Conservation (phyloP, 768 basidiomycete species). For the Trametopsis cervina region DNA sequence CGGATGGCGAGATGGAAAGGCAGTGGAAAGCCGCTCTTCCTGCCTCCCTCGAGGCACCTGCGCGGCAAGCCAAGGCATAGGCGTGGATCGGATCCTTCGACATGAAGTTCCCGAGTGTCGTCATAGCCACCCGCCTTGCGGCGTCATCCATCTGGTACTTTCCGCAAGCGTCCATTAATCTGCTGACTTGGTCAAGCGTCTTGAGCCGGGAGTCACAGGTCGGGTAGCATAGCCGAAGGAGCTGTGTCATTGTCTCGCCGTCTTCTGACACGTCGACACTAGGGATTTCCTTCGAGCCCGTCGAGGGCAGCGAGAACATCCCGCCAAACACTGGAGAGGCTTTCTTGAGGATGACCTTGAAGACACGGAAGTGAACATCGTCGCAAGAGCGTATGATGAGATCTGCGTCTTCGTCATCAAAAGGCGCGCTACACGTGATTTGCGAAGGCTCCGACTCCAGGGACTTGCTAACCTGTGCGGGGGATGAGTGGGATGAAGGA, state of each 20-base stretch:
- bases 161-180: not conserved
- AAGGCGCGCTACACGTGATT: slow-evolving; percentile 11
- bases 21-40: not conserved
- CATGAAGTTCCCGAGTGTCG: not conserved
- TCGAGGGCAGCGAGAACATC: slow-evolving; percentile 21
- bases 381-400: slow-evolving; percentile 37
- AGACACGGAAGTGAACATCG: slow-evolving; percentile 35
- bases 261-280: not conserved
- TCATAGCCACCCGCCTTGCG: not conserved
- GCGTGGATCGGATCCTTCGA: not conserved
- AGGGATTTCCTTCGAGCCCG: not conserved
- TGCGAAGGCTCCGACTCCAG: not conserved
- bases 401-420: slow-evolving; percentile 35
- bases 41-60: not conserved
- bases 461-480: no score
- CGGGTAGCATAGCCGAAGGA: not conserved
- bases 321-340: slow-evolving; percentile 35
- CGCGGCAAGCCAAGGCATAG: not conserved
- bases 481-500: not conserved
- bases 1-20: not conserved
- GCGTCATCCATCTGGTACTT: not conserved
- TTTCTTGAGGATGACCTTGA: slow-evolving; percentile 34
- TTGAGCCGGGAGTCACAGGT: not conserved
- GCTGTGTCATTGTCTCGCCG: not conserved
- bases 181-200: not conserved